Conservation (phyloP, 768 basidiomycete genomes). For the Termitomyces sp. region DNA sequence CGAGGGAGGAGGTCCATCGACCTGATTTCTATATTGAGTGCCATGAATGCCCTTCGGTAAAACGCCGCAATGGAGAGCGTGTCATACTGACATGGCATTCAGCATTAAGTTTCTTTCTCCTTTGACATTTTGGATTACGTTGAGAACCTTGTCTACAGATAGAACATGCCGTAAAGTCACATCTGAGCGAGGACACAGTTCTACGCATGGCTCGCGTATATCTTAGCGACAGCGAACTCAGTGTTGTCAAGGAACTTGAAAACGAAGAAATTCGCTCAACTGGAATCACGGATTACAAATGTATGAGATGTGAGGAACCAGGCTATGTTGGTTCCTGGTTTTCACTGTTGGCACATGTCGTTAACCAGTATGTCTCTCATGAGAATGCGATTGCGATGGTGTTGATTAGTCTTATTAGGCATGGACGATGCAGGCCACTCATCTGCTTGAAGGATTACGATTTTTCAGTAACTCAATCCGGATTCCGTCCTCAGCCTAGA, state of each 20-base stretch:
- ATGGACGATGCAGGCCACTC: background rate
- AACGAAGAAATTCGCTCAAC: background rate
- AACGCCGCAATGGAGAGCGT: background rate
- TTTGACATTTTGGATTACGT: background rate
- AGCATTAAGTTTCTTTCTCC: background rate
- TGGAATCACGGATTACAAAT: background rate
- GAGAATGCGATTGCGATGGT: background rate
- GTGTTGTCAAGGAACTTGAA: background rate
- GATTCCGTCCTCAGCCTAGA: background rate
- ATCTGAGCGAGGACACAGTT: background rate
- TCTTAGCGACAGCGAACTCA: background rate
- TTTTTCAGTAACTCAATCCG: background rate
- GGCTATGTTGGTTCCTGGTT: background rate
- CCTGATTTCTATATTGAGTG: slow-evolving; percentile 3
- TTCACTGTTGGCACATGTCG: background rate
- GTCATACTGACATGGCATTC: slow-evolving; percentile 2
- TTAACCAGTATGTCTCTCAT: background rate
- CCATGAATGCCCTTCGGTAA: background rate
- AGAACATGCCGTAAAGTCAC: background rate
- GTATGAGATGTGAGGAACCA: background rate
- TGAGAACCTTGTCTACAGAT: background rate
- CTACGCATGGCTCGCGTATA: background rate
- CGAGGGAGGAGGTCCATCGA: background rate
- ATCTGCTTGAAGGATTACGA: background rate
- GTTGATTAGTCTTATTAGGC: background rate